Conservation (phyloP, 345 rosid species). For the Eucalyptus coolabah region DNA sequence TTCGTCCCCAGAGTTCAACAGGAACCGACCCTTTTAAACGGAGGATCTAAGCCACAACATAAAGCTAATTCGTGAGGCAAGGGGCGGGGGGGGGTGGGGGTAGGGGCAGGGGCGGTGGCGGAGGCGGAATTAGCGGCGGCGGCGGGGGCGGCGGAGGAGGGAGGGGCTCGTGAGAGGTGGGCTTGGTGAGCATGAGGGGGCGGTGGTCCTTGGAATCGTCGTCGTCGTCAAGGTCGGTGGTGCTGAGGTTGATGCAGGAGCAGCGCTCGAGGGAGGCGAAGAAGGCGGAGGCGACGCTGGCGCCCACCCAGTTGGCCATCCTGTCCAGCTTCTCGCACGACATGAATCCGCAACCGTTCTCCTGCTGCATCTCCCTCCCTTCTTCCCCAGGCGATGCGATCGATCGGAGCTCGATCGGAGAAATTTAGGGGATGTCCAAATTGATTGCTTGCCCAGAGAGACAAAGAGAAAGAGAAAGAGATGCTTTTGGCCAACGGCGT, state of each 20-base stretch:
- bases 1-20: neutral
- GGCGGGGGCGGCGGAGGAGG: neutral
- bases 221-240: conserved; percentile 46
- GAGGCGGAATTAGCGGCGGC: neutral
- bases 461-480: neutral
- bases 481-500: neutral
- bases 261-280: conserved; percentile 61
- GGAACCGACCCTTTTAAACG: neutral
- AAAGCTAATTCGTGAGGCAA: conserved; percentile 1
- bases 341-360: conserved; percentile 25
- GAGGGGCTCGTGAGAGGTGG: neutral
- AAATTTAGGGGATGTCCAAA: neutral
- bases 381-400: neutral
- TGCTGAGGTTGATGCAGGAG: conserved; percentile 60
- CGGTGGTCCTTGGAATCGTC: conserved; percentile 36
- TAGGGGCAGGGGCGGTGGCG: conserved; percentile 11
- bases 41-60: neutral
- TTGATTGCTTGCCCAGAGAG: neutral
- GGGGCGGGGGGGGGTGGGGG: neutral
- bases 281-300: conserved; percentile 53
- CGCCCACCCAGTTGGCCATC: conserved; percentile 51
- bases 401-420: neutral
- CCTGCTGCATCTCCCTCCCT: neutral
- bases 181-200: conserved; percentile 35
- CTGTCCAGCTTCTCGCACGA: conserved; percentile 56